These are phyloP conservation scores for Multifurca ochricompacta DNA, from an alignment of 768 basidiomycete genomes.

Conservation along the genomic window DNA sequence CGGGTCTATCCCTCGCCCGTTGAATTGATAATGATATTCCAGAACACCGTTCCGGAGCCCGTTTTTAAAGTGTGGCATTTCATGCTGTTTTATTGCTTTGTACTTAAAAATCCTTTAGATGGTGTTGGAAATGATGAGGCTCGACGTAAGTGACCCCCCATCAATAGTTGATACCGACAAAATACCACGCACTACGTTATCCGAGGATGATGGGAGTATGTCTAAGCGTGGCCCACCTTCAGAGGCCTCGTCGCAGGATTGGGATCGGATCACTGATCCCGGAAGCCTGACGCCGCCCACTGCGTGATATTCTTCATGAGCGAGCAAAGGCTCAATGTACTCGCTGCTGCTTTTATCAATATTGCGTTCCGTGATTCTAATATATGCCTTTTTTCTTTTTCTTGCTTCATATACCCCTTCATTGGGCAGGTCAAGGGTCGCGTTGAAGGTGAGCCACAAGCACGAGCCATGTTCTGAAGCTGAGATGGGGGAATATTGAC, in stretches of 20 bases:
- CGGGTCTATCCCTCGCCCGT: conserved; percentile 91
- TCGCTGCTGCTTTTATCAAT: conserved; percentile 21
- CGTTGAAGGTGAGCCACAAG: conserved; percentile 62
- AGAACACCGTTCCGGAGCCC: conserved; percentile 77
- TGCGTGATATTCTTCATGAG: conserved; percentile 24
- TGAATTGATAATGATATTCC: conserved; percentile 91
- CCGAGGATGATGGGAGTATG: conserved; percentile 47
- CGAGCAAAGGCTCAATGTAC: conserved; percentile 14
- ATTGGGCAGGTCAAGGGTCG: conserved; percentile 49
- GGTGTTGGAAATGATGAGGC: conserved; percentile 75
- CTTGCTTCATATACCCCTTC: conserved; percentile 25
- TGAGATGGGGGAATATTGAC: conserved; percentile 24
- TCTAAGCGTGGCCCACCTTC: conserved; percentile 65
- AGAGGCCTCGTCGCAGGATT: conserved; percentile 83
- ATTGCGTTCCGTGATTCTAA: conserved; percentile 41
- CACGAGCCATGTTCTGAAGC: conserved; percentile 12
- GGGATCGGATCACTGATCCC: conserved; percentile 81
- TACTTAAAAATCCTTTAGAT: conserved; percentile 32
- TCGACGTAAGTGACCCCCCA: conserved; percentile 75
- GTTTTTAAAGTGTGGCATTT: conserved; percentile 57
- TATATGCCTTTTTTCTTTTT: conserved; percentile 41
- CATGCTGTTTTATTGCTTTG: not conserved
- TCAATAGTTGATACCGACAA: conserved; percentile 32
- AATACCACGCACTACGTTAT: conserved; percentile 29
- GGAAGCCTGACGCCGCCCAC: conserved; percentile 45